These are phyloP conservation scores for Blastomyces silverae DNA, from an alignment of 2,329 filamentous ascomycete species.

Conservation along the genomic window DNA sequence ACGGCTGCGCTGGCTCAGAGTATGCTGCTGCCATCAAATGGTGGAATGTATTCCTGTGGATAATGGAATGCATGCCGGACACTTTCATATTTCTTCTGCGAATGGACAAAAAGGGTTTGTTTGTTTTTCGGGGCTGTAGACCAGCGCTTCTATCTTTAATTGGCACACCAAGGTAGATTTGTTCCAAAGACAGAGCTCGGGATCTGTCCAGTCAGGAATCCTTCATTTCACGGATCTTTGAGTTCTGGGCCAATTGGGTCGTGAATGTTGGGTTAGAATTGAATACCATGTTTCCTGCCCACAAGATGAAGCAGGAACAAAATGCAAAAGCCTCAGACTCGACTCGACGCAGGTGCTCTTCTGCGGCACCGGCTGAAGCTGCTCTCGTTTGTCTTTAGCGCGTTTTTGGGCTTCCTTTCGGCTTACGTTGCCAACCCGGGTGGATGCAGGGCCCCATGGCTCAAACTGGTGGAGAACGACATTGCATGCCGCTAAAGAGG, in stretches of 20 bases:
- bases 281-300: background rate
- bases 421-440: constrained; percentile 2
- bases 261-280: background rate
- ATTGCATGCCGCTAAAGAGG: constrained; percentile 25
- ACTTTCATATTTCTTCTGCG: background rate
- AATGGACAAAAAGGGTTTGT: background rate
- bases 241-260: background rate
- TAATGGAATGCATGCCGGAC: background rate
- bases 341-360: background rate
- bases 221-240: background rate
- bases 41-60: background rate
- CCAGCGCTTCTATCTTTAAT: background rate
- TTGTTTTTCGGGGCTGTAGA: background rate
- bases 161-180: background rate
- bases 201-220: background rate
- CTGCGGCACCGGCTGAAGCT: background rate
- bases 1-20: background rate
- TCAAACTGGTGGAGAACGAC: constrained; percentile 14
- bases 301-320: background rate
- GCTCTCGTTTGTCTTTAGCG: background rate
- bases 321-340: background rate
- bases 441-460: background rate
- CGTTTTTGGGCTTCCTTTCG: background rate
- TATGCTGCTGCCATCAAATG: background rate
- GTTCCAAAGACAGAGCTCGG: background rate